A percentile compares a stretch with the other conserved stretches of the same genome.
Evolutionary conservation across 208 protist species (phyloP).

Genomic region (Acanthamoeba royreba): DNA sequence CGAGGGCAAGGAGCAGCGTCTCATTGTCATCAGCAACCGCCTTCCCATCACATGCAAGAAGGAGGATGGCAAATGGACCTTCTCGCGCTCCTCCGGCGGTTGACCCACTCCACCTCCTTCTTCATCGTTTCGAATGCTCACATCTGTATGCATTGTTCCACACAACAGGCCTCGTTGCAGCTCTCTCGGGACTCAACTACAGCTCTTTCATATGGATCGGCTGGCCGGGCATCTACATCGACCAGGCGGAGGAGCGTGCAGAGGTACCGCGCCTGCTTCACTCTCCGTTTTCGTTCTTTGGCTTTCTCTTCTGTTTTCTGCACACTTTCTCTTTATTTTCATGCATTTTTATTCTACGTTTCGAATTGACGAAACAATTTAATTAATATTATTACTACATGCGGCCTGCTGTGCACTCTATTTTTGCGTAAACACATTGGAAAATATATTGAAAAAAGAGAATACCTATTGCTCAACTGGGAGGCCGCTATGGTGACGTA

Average conservation of each 20-base stretch:
- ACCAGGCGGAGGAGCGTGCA: slow-evolving; percentile 29
- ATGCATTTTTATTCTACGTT: too few species aligned
- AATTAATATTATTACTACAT: too few species aligned
- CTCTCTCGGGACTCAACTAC: slow-evolving; percentile 53
- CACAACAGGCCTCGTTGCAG: slow-evolving; percentile 49
- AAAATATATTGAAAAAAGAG: neutral
- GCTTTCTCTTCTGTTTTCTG: neutral
- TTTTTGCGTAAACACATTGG: too few species aligned
- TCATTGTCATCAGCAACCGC: slow-evolving; percentile 66
- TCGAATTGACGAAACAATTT: too few species aligned
- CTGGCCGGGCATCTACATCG: slow-evolving; percentile 59
- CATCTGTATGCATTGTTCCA: neutral
- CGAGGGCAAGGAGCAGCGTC: slow-evolving; percentile 43
- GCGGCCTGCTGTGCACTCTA: too few species aligned
- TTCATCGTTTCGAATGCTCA: neutral
- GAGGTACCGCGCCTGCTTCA: too few species aligned
- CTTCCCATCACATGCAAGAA: slow-evolving; percentile 61
- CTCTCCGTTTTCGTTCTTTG: neutral
- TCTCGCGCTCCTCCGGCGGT: slow-evolving; percentile 56
- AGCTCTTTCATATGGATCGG: slow-evolving; percentile 64
- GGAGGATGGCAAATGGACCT: slow-evolving; percentile 54
- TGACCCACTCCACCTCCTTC: neutral
- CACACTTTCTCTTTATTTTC: too few species aligned
- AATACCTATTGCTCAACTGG: neutral
- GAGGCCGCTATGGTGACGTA: neutral